phyloP scores from a whole-genome alignment of 2,329 filamentous ascomycete genomes.

The Sporothrix inflata region DNA sequence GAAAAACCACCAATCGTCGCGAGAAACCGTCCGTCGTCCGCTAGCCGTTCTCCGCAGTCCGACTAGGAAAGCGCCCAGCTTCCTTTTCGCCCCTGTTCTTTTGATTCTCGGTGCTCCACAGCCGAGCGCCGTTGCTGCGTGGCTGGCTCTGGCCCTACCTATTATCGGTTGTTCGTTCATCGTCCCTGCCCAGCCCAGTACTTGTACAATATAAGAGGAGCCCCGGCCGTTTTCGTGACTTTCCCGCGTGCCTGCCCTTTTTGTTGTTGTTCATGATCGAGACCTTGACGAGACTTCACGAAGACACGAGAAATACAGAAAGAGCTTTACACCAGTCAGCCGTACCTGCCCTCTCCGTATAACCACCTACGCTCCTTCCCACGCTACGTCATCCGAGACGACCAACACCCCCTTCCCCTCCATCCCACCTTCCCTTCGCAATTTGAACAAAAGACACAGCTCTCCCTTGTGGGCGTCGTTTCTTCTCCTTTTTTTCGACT shows the following conservation, averaged over 20 bases:
- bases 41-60: slow-evolving; percentile 32
- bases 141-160: slow-evolving; percentile 16
- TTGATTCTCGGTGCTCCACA: slow-evolving; percentile 29
- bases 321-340: slow-evolving; percentile 5
- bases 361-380: not conserved
- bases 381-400: slow-evolving; percentile 16
- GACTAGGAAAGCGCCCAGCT: slow-evolving; percentile 19
- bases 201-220: slow-evolving; percentile 21
- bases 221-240: slow-evolving; percentile 28
- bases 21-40: slow-evolving; percentile 23
- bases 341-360: not conserved
- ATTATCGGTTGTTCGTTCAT: slow-evolving; percentile 29
- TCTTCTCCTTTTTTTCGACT: not conserved
- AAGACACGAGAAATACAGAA: not conserved
- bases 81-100: slow-evolving; percentile 27
- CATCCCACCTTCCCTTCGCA: not conserved
- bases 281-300: not conserved
- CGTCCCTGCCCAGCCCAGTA: slow-evolving; percentile 13
- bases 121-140: slow-evolving; percentile 26
- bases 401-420: not conserved
- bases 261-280: slow-evolving; percentile 6
- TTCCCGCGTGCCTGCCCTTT: slow-evolving; percentile 7
- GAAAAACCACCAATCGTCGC: slow-evolving; percentile 16
- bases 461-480: slow-evolving; percentile 2
- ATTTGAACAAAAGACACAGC: not conserved